A percentile compares a stretch with the other conserved stretches of the same genome.
Evolutionary conservation across 2,329 filamentous ascomycete species (phyloP).

Genomic region (Fusarium sp.): DNA sequence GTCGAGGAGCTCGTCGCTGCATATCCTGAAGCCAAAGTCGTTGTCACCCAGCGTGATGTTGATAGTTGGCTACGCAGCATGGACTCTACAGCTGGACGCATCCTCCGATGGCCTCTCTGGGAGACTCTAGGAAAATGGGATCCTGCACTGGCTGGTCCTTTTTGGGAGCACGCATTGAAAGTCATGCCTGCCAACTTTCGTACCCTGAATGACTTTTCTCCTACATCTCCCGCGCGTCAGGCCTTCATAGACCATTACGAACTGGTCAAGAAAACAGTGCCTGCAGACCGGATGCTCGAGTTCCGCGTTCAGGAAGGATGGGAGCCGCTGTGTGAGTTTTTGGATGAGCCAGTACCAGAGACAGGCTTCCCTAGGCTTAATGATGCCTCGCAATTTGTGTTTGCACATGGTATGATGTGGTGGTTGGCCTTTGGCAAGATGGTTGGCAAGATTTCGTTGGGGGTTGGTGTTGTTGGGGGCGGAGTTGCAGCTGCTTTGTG

Average conservation of each 20-base stretch:
- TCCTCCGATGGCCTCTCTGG: constrained; percentile 34
- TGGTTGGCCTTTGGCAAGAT: constrained; percentile 34
- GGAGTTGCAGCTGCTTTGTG: constrained; percentile 25
- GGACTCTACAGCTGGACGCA: constrained; percentile 18
- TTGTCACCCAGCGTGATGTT: constrained; percentile 19
- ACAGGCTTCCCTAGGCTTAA: constrained; percentile 17
- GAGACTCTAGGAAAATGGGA: constrained; percentile 24
- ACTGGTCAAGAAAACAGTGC: constrained; percentile 1
- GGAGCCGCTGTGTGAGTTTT: constrained; percentile 27
- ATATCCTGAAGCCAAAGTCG: constrained; percentile 31
- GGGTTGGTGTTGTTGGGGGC: constrained; percentile 8
- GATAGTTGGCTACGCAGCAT: constrained; percentile 29
- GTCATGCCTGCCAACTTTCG: constrained; percentile 16
- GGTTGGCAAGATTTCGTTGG: constrained; percentile 15
- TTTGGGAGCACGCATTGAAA: constrained; percentile 29
- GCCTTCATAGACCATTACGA: constrained; percentile 18
- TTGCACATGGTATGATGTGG: constrained; percentile 31
- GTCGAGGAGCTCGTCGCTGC: constrained; percentile 29
- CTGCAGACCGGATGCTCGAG: constrained; percentile 5
- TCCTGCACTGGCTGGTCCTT: constrained; percentile 4
- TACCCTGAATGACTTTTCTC: constrained; percentile 22
- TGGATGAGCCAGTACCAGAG: constrained; percentile 1
- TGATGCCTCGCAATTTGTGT: constrained; percentile 26
- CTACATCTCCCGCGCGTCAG: constrained; percentile 12
- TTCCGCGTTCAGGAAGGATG: constrained; percentile 24